phyloP scores from a whole-genome alignment of 768 basidiomycete species.

The Artomyces pyxidatus region DNA sequence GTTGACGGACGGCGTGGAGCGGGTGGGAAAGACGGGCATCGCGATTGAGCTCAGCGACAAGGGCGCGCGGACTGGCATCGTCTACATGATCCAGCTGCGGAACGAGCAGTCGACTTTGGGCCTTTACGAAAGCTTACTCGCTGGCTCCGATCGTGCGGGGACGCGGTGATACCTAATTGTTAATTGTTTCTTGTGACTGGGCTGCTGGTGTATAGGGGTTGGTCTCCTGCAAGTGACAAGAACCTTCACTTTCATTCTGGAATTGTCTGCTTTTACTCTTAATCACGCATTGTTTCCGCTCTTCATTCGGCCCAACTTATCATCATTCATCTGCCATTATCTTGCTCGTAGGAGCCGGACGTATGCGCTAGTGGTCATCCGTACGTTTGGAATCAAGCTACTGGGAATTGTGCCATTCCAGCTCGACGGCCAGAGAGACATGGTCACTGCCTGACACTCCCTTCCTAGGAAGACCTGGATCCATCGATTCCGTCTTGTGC shows the following conservation, averaged over 20 bases:
- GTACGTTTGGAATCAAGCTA: not conserved
- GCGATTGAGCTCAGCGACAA: constrained; percentile 92
- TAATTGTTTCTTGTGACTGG: no score
- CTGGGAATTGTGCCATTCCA: constrained; percentile 33
- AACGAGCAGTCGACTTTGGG: constrained; percentile 82
- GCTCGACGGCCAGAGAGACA: constrained; percentile 64
- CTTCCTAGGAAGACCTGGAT: constrained; percentile 69
- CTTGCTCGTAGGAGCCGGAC: not conserved
- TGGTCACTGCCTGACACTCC: constrained; percentile 85
- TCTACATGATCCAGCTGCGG: constrained; percentile 95
- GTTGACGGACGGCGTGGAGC: constrained; percentile 90
- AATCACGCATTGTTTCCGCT: constrained; percentile 2
- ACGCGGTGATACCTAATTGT: not conserved
- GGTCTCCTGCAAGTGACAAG: no score
- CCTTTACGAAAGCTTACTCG: constrained; percentile 79
- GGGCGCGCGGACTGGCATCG: constrained; percentile 85
- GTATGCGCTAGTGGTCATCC: no score
- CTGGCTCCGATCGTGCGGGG: constrained; percentile 69
- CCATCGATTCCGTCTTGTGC: constrained; percentile 48
- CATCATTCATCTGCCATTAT: not conserved
- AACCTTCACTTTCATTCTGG: not conserved
- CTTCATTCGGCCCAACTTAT: no score
- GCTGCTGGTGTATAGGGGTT: no score
- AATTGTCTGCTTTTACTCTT: not conserved
- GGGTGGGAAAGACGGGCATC: constrained; percentile 97